These are phyloP conservation scores for Phylloporus sp. DNA, from an alignment of 768 basidiomycete genomes.

Conservation along the genomic window DNA sequence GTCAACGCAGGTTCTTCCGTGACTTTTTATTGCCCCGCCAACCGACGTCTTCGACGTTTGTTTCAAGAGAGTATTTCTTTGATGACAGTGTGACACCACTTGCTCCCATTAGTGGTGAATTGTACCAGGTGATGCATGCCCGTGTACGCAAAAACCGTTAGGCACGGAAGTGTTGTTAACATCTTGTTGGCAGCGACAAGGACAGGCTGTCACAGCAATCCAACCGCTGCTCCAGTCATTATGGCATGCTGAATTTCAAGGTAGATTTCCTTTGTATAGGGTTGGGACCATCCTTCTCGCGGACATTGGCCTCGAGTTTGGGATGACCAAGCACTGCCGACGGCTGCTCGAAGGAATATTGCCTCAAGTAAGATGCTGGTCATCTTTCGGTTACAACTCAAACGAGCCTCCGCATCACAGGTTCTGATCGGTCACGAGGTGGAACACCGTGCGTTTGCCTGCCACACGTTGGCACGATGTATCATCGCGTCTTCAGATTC, in stretches of 20 bases:
- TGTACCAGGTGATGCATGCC: constrained; percentile 40
- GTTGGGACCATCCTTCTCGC: constrained; percentile 68
- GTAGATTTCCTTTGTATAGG: constrained; percentile 61
- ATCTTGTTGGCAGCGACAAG: constrained; percentile 44
- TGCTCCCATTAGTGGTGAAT: constrained; percentile 38
- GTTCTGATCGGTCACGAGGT: constrained; percentile 66
- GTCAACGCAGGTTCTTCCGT: constrained; percentile 60
- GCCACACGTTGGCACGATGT: constrained; percentile 69
- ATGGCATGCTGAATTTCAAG: constrained; percentile 79
- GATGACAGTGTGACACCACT: constrained; percentile 30
- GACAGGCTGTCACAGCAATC: constrained; percentile 57
- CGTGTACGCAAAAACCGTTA: constrained; percentile 30
- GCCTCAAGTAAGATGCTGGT: constrained; percentile 56
- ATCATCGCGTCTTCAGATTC: constrained; percentile 55
- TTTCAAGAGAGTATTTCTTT: constrained; percentile 54
- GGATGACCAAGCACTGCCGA: constrained; percentile 60
- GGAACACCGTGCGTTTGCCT: constrained; percentile 72
- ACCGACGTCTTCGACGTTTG: constrained; percentile 48
- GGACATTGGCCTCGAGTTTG: constrained; percentile 73
- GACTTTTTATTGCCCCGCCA: constrained; percentile 59
- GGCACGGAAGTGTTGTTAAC: not conserved
- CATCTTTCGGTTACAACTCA: not conserved
- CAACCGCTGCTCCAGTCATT: constrained; percentile 65
- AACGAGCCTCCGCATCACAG: constrained; percentile 32
- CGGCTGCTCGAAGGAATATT: constrained; percentile 72